These are phyloP conservation scores for Cenchrus fungigraminus DNA, from an alignment of 176 grass and related monocot species.

Conservation along the genomic window DNA sequence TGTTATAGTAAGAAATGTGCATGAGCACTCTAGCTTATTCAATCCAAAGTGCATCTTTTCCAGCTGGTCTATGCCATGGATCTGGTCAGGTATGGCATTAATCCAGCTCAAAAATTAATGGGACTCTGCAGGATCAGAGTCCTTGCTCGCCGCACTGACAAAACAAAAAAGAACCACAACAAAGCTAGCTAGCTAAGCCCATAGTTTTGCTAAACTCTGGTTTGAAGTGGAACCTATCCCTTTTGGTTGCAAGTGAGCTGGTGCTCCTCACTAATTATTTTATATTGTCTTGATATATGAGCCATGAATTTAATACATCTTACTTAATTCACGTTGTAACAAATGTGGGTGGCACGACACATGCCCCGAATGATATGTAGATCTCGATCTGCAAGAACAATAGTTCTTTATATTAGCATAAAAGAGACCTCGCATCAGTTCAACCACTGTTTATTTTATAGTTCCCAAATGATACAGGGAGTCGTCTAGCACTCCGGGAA, in stretches of 20 bases:
- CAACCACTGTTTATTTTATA: background rate
- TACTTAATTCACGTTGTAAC: conserved; percentile 4
- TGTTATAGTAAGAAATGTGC: background rate
- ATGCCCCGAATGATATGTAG: background rate
- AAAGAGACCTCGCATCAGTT: background rate
- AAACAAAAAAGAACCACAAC: background rate
- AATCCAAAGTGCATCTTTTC: conserved; percentile 10
- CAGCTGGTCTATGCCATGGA: conserved; percentile 9
- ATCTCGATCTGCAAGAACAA: background rate
- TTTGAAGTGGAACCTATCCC: background rate
- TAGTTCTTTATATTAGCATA: background rate
- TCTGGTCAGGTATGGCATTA: background rate
- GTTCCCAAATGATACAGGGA: background rate
- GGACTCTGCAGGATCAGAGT: background rate
- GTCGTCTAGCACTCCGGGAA: no score
- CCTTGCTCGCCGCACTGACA: no score
- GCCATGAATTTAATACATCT: background rate
- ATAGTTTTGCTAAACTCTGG: background rate
- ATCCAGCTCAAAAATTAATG: background rate
- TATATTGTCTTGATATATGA: no score
- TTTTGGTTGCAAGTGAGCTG: background rate
- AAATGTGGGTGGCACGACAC: conserved; percentile 8
- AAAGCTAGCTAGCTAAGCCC: conserved; percentile 5
- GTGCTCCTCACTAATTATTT: background rate
- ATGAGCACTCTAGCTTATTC: background rate